Evolutionary conservation across 2,329 filamentous ascomycete species (phyloP), one percentile per base, ranked within the genome.

Genomic region (Diaporthe sp.): DNA sequence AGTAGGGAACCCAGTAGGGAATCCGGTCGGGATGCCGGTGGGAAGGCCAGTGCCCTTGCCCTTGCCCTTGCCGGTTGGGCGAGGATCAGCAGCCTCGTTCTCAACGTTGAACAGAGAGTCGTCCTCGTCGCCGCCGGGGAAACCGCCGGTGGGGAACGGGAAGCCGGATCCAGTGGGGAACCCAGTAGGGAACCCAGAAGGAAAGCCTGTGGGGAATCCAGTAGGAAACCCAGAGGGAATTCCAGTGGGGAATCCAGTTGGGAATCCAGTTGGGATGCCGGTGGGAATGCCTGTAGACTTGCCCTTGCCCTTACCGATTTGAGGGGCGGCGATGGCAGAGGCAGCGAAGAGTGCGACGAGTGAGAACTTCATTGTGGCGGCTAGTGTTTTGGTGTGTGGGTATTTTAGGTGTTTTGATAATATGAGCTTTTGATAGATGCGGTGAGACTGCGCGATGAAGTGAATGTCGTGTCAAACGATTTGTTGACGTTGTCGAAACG

Each of bases 401-500:
- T n/a, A n/a, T 28, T 17, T 42, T 40, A n/a, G 4, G 13, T 60
- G 22, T 71, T 4, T 28, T 50, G 22, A 9, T 22, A 33, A 17
- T 47, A 17, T 54, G 47, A 33, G 28, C 17, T 50, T 71, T 40
- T 8, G 22, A 35, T 30, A 19, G 57, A 45, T 50, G 25, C 28
- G 40, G 17, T 54, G 22, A 28, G 45, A 52, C n/a, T 50, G 55
- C 35, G 42, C 28, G 42, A 42, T 52, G 69, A 72, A 72, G 69
- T 52, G 55, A 72, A 50, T 61, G 69, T 72, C 57, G 69, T 72
- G 38, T 72, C 69, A 64, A 72, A 72, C 69, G 57, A 64, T 64
- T 64, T 47, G 40, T 71, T 38, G 69, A 72, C 57, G 69, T 64
- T 72, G 30, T 72, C 69, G n/a, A 72, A 72, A 72, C 69, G 69